Evolutionary conservation across 148 eudicot species (phyloP).

Genomic region (Chenopodium formosanum): DNA sequence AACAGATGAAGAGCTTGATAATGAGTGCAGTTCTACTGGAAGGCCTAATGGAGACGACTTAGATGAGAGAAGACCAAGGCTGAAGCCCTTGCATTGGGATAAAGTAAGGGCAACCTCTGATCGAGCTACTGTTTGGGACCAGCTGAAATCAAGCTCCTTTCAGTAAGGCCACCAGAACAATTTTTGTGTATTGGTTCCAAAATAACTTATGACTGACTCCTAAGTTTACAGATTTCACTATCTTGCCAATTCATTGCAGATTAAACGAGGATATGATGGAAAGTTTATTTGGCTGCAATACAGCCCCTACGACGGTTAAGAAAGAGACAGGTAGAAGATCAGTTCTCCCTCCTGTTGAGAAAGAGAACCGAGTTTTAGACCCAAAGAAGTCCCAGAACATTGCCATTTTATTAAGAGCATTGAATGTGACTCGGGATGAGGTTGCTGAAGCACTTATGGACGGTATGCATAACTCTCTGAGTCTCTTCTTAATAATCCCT

Average conservation of each 20-base stretch:
- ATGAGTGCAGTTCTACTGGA: slow-evolving; percentile 41
- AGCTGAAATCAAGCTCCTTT: slow-evolving; percentile 86
- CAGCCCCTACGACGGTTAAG: slow-evolving; percentile 6
- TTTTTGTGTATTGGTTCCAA: background rate
- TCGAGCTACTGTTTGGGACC: slow-evolving; percentile 91
- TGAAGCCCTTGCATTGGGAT: slow-evolving; percentile 96
- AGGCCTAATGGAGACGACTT: slow-evolving; percentile 53
- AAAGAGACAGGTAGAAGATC: slow-evolving; percentile 35
- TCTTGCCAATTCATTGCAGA: slow-evolving; percentile 35
- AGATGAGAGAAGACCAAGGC: slow-evolving; percentile 60
- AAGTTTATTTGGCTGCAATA: slow-evolving; percentile 45
- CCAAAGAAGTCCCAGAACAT: slow-evolving; percentile 62
- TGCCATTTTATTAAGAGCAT: slow-evolving; percentile 49
- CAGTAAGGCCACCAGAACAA: slow-evolving; percentile 52
- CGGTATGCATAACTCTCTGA: slow-evolving; percentile 31
- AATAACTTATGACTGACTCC: background rate
- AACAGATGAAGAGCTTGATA: slow-evolving; percentile 31
- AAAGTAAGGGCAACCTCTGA: slow-evolving; percentile 87
- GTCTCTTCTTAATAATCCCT: background rate
- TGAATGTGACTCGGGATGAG: slow-evolving; percentile 57
- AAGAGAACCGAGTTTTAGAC: slow-evolving; percentile 49
- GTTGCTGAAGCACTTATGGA: slow-evolving; percentile 57
- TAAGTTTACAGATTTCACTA: background rate
- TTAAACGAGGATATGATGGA: slow-evolving; percentile 63
- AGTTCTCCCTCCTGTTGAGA: slow-evolving; percentile 34